Evolutionary conservation across 345 rosid species (phyloP), one percentile per base, ranked within the genome.

Genomic region (Passiflora organensis): DNA sequence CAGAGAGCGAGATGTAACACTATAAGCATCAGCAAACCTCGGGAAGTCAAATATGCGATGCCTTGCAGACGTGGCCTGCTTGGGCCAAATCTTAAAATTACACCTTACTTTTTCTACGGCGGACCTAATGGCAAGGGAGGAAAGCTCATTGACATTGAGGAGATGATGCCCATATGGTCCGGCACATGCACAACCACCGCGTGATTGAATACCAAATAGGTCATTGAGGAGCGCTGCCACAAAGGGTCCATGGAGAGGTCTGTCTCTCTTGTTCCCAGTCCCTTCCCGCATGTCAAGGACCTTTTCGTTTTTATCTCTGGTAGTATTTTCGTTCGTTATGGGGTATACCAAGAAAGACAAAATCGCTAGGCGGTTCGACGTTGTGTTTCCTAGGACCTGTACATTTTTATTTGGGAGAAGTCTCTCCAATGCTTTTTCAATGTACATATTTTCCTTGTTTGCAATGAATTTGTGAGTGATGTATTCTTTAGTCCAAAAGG

Each of bases 171-270:
- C 91, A n/a, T 84, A 84, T 18, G 91, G 91, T 39, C 74, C 78
- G 17, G 91, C 87, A 58, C 87, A 84, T 20, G 81, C 90, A 24
- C 87, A 78, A 0, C 87, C 87, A 0, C 78, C 87, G 42, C 90
- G 64, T 5, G 87, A 79, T 23, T 84, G 91, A 46, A 84, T 79
- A 19, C 87, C 87, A 21, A 84, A 84, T 46, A 83, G 67, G 63
- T 83, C 84, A 49, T 81, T 83, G 46, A 83, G 76, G 42, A 83
- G 69, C 10, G 55, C 59, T 2, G 82, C 84, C 4, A 79, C 75
- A 18, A 76, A 83, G 14, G 79, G 60, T 2, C 90, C 90, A 51
- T 73, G 74, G 1, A 83, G 84, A 43, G 86, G 84, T 51, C 78
- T 83, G 46, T 54, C 82, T 46, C 69, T 68, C 46, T 43, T 57